A percentile compares a stretch with the other conserved stretches of the same genome.
These are phyloP conservation scores for Vigna trinervia DNA, from an alignment of 306 rosid genomes.

Conservation along the genomic window DNA sequence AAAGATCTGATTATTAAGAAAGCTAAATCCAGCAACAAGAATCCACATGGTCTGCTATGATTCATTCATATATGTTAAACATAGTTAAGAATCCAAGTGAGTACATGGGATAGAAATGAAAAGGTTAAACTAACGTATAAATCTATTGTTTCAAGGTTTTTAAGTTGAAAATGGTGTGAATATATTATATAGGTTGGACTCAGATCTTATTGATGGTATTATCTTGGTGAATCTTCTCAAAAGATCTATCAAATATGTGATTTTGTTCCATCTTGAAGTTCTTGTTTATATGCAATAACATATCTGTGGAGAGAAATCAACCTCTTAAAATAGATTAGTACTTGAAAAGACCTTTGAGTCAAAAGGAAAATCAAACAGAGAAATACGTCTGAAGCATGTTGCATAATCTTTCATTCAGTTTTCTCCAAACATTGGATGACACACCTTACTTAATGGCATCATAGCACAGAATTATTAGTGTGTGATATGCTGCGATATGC, in stretches of 20 bases:
- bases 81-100: too few relatives aligned
- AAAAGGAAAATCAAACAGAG: neutral
- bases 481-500: conserved; percentile 57
- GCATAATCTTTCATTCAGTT: conserved; percentile 12
- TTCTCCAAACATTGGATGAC: conserved; percentile 33
- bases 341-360: neutral
- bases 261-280: neutral
- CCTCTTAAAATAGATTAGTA: neutral
- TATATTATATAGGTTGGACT: too few relatives aligned
- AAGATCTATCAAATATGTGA: neutral
- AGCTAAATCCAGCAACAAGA: conserved; percentile 22
- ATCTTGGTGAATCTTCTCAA: too few relatives aligned
- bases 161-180: too few relatives aligned
- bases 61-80: neutral
- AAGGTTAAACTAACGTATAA: too few relatives aligned
- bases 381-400: conserved; percentile 21
- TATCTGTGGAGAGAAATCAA: neutral
- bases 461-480: conserved; percentile 38
- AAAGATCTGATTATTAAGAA: neutral
- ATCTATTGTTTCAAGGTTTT: too few relatives aligned
- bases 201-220: too few relatives aligned
- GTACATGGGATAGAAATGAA: too few relatives aligned
- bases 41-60: neutral
- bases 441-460: conserved; percentile 28
- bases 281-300: neutral